A percentile compares a stretch with the other conserved stretches of the same genome.
Evolutionary conservation across 2,329 filamentous ascomycete genomes (phyloP).

Genomic region (Cordyceps farinosa): DNA sequence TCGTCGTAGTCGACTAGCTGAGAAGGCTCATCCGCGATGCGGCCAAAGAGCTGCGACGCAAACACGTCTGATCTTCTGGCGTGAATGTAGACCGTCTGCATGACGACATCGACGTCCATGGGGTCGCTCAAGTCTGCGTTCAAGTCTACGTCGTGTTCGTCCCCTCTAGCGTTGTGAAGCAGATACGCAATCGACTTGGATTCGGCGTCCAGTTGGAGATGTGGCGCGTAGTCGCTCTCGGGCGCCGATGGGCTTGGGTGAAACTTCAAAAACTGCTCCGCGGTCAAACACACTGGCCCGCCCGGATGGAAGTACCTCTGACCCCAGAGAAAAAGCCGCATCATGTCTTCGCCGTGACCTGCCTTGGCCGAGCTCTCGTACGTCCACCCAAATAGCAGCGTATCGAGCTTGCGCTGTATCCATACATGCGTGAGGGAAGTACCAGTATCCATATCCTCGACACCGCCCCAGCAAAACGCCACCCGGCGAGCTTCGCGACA

Average conservation of each 20-base stretch:
- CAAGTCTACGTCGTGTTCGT: not conserved
- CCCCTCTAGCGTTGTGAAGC: not conserved
- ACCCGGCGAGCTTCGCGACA: not conserved
- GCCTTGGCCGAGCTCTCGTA: not conserved
- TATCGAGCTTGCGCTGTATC: not conserved
- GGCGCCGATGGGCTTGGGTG: not conserved
- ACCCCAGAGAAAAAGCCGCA: not conserved
- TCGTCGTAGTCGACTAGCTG: not conserved
- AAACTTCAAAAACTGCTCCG: not conserved
- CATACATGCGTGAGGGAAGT: not conserved
- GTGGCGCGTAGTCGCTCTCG: not conserved
- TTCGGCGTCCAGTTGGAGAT: not conserved
- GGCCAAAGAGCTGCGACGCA: not conserved
- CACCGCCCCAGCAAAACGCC: not conserved
- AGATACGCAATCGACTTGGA: not conserved
- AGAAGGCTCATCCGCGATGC: not conserved
- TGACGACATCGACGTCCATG: not conserved
- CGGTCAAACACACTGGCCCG: not conserved
- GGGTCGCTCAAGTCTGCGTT: not conserved
- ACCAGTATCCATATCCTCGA: not conserved
- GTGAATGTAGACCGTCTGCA: not conserved
- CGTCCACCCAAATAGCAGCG: not conserved
- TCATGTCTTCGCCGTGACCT: not conserved
- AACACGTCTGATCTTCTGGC: not conserved
- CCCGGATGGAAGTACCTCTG: not conserved